Percentiles rank a stretch among this genome's conserved stretches.
Conservation (phyloP, 768 basidiomycete species). For the Auricularia sp. region DNA sequence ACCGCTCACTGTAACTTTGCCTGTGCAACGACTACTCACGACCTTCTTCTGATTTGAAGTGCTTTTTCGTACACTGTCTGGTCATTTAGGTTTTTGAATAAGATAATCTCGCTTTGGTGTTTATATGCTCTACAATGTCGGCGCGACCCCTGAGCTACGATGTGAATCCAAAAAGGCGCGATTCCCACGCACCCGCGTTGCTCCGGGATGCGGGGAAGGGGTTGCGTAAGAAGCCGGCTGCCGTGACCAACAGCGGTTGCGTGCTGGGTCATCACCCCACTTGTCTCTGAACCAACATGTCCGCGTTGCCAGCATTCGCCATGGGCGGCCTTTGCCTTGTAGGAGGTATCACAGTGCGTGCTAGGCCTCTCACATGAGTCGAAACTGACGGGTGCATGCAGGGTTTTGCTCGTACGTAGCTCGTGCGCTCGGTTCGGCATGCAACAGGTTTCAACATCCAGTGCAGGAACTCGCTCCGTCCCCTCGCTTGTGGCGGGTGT, state of each 20-base stretch:
- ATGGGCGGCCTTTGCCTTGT: constrained; percentile 70
- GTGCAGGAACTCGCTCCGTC: constrained; percentile 58
- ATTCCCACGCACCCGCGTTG: not conserved
- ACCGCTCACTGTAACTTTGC: too few species aligned
- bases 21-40: too few species aligned
- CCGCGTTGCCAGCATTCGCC: constrained; percentile 69
- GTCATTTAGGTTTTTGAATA: too few species aligned
- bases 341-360: constrained; percentile 51
- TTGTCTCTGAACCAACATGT: constrained; percentile 23
- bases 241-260: not conserved
- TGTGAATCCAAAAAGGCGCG: too few species aligned
- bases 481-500: constrained; percentile 79
- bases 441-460: constrained; percentile 15
- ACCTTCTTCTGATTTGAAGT: too few species aligned
- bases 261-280: too few species aligned
- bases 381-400: too few species aligned
- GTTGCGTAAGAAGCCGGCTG: not conserved
- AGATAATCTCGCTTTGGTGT: not conserved
- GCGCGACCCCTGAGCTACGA: too few species aligned
- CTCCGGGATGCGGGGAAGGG: not conserved
- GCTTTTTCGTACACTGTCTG: too few species aligned
- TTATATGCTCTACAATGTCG: not conserved
- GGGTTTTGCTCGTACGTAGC: constrained; percentile 7
- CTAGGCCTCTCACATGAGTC: too few species aligned
- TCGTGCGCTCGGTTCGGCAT: not conserved